Conservation (phyloP, 306 rosid species). For the barrel medic (Medicago truncatula) region DNA sequence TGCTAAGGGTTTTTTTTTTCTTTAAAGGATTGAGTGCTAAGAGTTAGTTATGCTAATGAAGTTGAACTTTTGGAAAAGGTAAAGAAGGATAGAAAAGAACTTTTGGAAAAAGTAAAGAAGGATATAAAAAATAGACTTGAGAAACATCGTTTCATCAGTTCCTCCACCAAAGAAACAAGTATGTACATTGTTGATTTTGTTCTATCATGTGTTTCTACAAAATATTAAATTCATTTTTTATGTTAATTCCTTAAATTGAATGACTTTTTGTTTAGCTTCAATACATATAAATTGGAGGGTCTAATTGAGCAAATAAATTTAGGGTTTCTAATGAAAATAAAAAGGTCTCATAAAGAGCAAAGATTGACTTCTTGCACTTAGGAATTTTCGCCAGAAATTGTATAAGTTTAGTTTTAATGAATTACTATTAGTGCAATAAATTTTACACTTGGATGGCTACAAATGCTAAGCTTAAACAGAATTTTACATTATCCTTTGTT, state of each 20-base stretch:
- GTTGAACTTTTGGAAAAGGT: constrained; percentile 91
- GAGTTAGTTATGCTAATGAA: constrained; percentile 60
- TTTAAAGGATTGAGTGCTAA: constrained; percentile 54
- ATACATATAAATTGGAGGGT: not conserved
- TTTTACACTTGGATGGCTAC: too few relatives aligned
- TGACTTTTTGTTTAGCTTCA: too few relatives aligned
- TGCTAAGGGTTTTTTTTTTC: too few relatives aligned
- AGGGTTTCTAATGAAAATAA: not conserved
- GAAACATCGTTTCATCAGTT: constrained; percentile 72
- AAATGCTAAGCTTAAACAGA: too few relatives aligned
- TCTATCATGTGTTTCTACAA: too few relatives aligned
- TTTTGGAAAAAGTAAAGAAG: constrained; percentile 75
- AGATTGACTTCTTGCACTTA: too few relatives aligned
- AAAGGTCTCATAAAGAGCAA: too few relatives aligned
- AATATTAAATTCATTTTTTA: constrained; percentile 21
- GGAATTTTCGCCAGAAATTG: too few relatives aligned
- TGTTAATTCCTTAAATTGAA: not conserved
- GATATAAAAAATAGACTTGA: constrained; percentile 93
- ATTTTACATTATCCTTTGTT: not conserved
- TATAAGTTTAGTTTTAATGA: too few relatives aligned
- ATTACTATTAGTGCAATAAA: too few relatives aligned
- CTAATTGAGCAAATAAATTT: constrained; percentile 1
- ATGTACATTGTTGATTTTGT: constrained; percentile 19
- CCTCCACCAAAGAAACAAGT: constrained; percentile 87
- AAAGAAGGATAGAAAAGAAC: constrained; percentile 70